phyloP scores from a whole-genome alignment of 352 stramenopile species.

The Pythium periplocum region DNA sequence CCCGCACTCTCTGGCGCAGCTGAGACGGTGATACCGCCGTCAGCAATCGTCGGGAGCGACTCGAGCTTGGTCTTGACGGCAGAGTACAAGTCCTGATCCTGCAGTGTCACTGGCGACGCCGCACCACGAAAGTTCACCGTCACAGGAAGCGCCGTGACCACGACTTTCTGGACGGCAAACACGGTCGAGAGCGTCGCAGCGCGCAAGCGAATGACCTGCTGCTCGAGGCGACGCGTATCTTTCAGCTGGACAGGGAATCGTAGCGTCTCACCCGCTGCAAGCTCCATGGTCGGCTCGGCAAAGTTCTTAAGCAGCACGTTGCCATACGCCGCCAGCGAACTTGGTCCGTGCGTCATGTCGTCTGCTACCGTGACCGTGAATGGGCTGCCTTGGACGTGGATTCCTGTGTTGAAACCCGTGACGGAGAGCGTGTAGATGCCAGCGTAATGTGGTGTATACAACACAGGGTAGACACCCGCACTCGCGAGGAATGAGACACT shows the following conservation, averaged over 20 bases:
- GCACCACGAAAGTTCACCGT: slow-evolving; percentile 63
- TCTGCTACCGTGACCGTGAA: slow-evolving; percentile 82
- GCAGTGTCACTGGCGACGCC: slow-evolving; percentile 24
- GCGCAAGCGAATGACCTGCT: slow-evolving; percentile 57
- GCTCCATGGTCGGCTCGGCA: slow-evolving; percentile 37
- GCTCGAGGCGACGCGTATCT: slow-evolving; percentile 69
- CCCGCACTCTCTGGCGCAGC: slow-evolving; percentile 25
- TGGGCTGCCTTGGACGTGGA: slow-evolving; percentile 86
- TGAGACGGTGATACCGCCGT: slow-evolving; percentile 67
- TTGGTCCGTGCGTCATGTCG: slow-evolving; percentile 56
- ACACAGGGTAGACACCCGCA: slow-evolving; percentile 86
- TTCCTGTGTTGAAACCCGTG: slow-evolving; percentile 51
- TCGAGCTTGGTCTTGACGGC: slow-evolving; percentile 61
- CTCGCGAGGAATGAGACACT: slow-evolving; percentile 42
- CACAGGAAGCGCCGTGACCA: slow-evolving; percentile 29
- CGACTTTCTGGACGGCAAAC: slow-evolving; percentile 55
- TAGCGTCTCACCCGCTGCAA: slow-evolving; percentile 46
- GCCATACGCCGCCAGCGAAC: slow-evolving; percentile 62
- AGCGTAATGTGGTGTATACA: slow-evolving; percentile 88
- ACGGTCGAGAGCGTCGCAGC: slow-evolving; percentile 42
- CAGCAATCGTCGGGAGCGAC: slow-evolving; percentile 74
- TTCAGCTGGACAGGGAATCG: slow-evolving; percentile 90
- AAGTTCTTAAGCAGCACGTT: slow-evolving; percentile 70
- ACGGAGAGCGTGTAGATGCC: slow-evolving; percentile 89
- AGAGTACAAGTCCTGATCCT: slow-evolving; percentile 29